Evolutionary conservation across 306 rosid genomes (phyloP).

Genomic region (Calophaca sinica): DNA sequence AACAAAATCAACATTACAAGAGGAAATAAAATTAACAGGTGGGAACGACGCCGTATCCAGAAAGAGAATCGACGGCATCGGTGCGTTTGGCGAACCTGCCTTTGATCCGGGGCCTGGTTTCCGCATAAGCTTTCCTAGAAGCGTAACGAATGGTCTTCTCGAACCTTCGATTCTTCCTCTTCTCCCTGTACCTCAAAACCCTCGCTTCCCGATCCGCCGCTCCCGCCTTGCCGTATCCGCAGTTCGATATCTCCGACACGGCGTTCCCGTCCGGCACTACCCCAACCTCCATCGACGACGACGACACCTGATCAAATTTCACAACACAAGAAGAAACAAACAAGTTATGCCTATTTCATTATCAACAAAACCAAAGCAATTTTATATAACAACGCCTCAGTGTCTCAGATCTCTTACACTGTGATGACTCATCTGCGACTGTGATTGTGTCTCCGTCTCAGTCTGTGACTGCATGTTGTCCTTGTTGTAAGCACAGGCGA

Average conservation of each 20-base stretch:
- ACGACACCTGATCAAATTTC: slow-evolving; percentile 65
- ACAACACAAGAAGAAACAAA: neutral
- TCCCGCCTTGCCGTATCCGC: slow-evolving; percentile 52
- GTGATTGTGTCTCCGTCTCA: slow-evolving; percentile 34
- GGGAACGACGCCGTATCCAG: slow-evolving; percentile 91
- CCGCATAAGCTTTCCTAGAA: slow-evolving; percentile 93
- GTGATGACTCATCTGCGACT: slow-evolving; percentile 67
- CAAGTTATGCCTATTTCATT: neutral
- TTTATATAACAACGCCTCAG: no score
- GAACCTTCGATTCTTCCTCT: slow-evolving; percentile 95
- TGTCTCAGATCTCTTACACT: slow-evolving; percentile 57
- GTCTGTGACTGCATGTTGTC: slow-evolving; percentile 46
- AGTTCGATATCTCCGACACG: slow-evolving; percentile 63
- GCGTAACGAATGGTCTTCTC: slow-evolving; percentile 98
- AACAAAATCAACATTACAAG: neutral
- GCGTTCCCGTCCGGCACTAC: slow-evolving; percentile 81
- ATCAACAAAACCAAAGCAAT: neutral
- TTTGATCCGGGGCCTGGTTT: slow-evolving; percentile 92
- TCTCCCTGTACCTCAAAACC: slow-evolving; percentile 95
- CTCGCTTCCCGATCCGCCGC: slow-evolving; percentile 82
- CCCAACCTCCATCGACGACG: slow-evolving; percentile 84
- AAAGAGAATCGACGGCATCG: slow-evolving; percentile 53
- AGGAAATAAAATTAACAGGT: slow-evolving; percentile 47
- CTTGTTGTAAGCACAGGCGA: slow-evolving; percentile 57
- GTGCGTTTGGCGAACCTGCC: slow-evolving; percentile 93